phyloP scores from a whole-genome alignment of 768 basidiomycete genomes.

The Phanerochaete sordida region DNA sequence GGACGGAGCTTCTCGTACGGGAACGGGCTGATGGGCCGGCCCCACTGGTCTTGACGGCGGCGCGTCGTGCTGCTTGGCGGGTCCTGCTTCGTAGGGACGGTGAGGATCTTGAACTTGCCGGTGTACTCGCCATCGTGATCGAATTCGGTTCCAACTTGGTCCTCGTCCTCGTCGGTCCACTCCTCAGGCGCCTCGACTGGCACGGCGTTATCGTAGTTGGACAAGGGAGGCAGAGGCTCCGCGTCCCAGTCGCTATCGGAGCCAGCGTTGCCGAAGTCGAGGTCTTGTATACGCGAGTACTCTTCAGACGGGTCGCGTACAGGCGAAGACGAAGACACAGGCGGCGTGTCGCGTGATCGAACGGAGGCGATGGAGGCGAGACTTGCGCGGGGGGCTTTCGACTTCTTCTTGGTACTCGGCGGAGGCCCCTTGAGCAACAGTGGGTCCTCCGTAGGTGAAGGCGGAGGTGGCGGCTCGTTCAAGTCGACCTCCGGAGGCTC shows the following conservation, averaged over 20 bases:
- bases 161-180: constrained; percentile 13
- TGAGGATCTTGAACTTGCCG: constrained; percentile 54
- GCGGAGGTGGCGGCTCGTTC: constrained; percentile 55
- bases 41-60: constrained; percentile 55
- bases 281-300: constrained; percentile 14
- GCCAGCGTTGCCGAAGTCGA: constrained; percentile 12
- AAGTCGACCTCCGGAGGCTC: constrained; percentile 67
- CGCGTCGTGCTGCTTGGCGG: constrained; percentile 57
- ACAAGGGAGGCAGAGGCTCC: constrained; percentile 5
- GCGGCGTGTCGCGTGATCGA: constrained; percentile 31
- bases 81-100: constrained; percentile 60
- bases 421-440: constrained; percentile 52
- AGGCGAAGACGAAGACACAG: constrained; percentile 31
- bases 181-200: constrained; percentile 10
- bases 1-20: constrained; percentile 21
- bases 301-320: constrained; percentile 11
- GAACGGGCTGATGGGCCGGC: constrained; percentile 67
- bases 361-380: constrained; percentile 24
- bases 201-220: constrained; percentile 1
- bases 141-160: constrained; percentile 20
- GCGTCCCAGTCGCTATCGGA: constrained; percentile 13
- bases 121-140: constrained; percentile 57
- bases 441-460: constrained; percentile 76
- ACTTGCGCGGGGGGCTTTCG: constrained; percentile 10
- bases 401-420: neutral